Evolutionary conservation across 192 early-diverging fungal species (phyloP).

Genomic region (Backusella westeae): DNA sequence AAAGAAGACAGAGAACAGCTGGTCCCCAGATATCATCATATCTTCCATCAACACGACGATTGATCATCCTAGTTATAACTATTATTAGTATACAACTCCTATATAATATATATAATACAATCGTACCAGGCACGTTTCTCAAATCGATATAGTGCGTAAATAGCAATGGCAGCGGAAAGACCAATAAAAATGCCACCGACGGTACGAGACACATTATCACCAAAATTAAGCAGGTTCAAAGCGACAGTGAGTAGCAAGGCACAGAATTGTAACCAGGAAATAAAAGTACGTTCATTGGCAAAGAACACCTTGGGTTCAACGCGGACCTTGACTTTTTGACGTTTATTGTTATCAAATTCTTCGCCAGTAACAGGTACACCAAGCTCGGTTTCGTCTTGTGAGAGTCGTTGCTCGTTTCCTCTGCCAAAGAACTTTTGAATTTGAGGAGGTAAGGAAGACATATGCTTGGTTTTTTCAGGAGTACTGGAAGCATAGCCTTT

Average conservation of each 20-base stretch:
- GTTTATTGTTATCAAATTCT: conserved; percentile 17
- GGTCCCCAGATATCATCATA: conserved; percentile 82
- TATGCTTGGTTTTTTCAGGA: background rate
- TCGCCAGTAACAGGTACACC: background rate
- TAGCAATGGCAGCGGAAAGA: conserved; percentile 24
- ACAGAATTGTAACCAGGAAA: conserved; percentile 80
- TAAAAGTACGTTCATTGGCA: conserved; percentile 88
- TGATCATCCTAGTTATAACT: conserved; percentile 31
- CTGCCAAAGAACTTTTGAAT: conserved; percentile 3
- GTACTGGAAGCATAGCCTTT: background rate
- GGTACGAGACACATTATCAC: conserved; percentile 47
- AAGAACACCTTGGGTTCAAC: conserved; percentile 88
- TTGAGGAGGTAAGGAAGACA: background rate
- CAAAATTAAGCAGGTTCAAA: conserved; percentile 74
- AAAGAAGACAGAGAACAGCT: conserved; percentile 64
- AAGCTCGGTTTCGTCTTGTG: background rate
- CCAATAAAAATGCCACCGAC: conserved; percentile 55
- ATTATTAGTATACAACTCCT: background rate
- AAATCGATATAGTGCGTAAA: conserved; percentile 37
- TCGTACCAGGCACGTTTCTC: conserved; percentile 34
- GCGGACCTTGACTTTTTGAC: conserved; percentile 48
- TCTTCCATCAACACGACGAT: conserved; percentile 46
- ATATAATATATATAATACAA: background rate
- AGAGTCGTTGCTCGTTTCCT: conserved; percentile 1
- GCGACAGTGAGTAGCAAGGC: conserved; percentile 67